Evolutionary conservation across 1,284 basidiomycete genomes (phyloP), one percentile per base, ranked within the genome.

Genomic region (Cryptococcus amylolentus): DNA sequence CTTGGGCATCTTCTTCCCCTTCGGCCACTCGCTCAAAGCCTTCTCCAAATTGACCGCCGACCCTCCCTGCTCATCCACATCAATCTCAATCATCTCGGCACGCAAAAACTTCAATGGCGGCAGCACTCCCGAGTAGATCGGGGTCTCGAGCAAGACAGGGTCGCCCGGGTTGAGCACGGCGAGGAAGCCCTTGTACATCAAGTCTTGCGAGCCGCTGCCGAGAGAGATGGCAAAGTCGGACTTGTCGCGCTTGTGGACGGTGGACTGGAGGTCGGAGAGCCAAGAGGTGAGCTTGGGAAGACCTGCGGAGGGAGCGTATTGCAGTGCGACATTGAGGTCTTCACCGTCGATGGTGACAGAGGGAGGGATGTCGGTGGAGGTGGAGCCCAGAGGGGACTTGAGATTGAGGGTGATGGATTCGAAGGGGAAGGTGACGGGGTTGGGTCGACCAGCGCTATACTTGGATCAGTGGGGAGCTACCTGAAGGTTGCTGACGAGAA

Each of bases 341-440:
- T 75, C 66, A 4, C 81, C 82, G n/a, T 81, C 78, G 56, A 92
- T 75, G 68, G 69, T 40, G 79, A 77, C 69, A 31, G 50, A 40
- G 68, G 76, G 1, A 83, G 85, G 20, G 81, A 81, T 18, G 80
- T 80, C 28, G 47, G 39, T 49, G 35, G n/a, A 14, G 8, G 72
- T 65, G 49, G 74, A 77, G 48, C 62, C 71, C 20, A 76, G 64
- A 10, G 75, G 72, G 16, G 80, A 72, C 67, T 81, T 81, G 61
- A 83, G 69, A 58, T 77, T 77, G 56, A 82, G 69, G 31, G 81
- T 84, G 62, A 96, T 77, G 1, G 85, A 84, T 7, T 86, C 85
- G 74, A 98, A 88, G 1, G 94, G 94, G 78, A 97, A 98, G 16
- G 90, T 89, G 4, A 81, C 78, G n/a, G 87, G 83, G 71, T 95